Base-by-base conservation (phyloP, 208 protist genomes). In the Crithidia brevicula region DNA sequence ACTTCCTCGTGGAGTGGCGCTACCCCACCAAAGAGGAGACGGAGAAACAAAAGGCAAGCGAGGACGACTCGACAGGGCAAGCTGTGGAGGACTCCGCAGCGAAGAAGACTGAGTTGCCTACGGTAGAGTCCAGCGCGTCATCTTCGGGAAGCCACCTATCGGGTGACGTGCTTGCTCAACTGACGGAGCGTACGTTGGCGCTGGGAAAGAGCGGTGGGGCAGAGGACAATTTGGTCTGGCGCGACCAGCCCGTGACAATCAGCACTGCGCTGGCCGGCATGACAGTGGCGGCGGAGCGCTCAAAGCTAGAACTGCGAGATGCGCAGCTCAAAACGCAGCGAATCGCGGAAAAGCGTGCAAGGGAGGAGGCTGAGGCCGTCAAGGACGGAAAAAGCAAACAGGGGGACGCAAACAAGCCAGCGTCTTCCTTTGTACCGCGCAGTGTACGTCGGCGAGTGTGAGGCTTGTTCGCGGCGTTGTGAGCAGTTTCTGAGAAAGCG, bases 1-100 rank as follows among this genome's bases (percentile, higher is more conserved):
- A 87, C 63, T 96, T 94, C 63, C 76, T 96, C 56, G 52, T 96
- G 20, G 87, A 96, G 68, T 93, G 72, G 61, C 78, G 85, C 40
- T 79, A 82, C 50, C 85, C 82, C 1, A 82, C 77, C 3, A 11
- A 25, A 6, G 71, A 83, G 30, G 79, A 91, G 34, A 31, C 61
- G 46, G 49, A 67, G n/a, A 71, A 60, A 33, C 65, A 73, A 34
- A 65, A 79, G 15, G 50, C 46, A 1, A 33, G 25, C 9, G 25
- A 22, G 30, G 54, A 59, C 15, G 60, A 64, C 51, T 13, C n/a
- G 15, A 50, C 65, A 6, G 38, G 1, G 15, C 64, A 72, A 20
- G 25, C n/a, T 13, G 45, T 18, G 22, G 11, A 25, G 22, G 42
- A 50, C 45, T 20, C 28, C 22, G 23, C 4, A 28, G 25, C n/a